phyloP scores from a whole-genome alignment of 2,329 filamentous ascomycete species.

The Lachnellula arida region DNA sequence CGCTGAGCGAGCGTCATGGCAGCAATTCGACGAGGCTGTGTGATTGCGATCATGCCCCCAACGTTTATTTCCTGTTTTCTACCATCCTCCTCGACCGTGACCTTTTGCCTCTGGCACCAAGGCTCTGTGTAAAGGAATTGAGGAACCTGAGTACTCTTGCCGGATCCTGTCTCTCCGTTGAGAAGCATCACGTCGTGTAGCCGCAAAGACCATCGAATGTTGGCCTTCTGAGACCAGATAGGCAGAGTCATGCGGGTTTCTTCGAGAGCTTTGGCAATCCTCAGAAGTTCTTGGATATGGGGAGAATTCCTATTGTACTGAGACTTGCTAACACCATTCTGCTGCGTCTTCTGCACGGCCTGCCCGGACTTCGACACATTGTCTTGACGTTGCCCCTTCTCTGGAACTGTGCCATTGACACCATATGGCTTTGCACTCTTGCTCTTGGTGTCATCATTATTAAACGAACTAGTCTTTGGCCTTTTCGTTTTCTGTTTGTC shows the following conservation, averaged over 20 bases:
- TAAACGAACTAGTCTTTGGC: conserved; percentile 23
- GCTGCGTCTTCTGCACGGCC: neutral
- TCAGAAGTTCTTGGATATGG: conserved; percentile 15
- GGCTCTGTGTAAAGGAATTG: conserved; percentile 77
- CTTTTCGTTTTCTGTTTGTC: conserved; percentile 26
- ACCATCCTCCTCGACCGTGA: conserved; percentile 40
- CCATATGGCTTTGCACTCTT: neutral
- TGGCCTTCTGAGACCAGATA: conserved; percentile 27
- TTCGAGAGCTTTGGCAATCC: conserved; percentile 19
- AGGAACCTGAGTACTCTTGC: conserved; percentile 94
- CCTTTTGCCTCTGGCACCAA: conserved; percentile 66
- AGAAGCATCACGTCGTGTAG: conserved; percentile 68
- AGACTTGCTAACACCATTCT: conserved; percentile 1
- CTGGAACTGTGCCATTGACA: neutral
- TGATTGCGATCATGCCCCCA: conserved; percentile 84
- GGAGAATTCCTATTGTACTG: neutral
- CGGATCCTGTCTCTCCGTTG: conserved; percentile 90
- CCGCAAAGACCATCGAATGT: conserved; percentile 28
- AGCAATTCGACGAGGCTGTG: conserved; percentile 88
- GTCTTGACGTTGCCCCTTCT: neutral
- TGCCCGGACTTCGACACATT: neutral
- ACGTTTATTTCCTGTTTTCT: conserved; percentile 46
- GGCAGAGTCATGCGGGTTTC: conserved; percentile 27
- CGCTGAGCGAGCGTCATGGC: conserved; percentile 86
- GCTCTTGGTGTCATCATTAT: neutral